phyloP scores from a whole-genome alignment of 331 rosid genomes.

The Telfairia occidentalis region DNA sequence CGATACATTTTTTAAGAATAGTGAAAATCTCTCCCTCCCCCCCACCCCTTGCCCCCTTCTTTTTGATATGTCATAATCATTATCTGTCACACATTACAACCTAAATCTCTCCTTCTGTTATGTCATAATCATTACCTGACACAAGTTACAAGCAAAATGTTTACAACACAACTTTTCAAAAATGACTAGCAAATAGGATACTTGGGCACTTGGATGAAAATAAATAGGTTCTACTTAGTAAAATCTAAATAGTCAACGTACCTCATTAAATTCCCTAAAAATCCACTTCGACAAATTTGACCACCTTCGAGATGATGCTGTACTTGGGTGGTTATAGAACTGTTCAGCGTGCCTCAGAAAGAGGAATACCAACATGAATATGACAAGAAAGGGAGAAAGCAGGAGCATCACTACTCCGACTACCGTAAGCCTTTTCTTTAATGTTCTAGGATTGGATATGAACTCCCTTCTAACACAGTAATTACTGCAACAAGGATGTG shows the following conservation, averaged over 20 bases:
- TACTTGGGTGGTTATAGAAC: conserved; percentile 85
- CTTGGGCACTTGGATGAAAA: not conserved
- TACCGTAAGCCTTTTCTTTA: conserved; percentile 73
- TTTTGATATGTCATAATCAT: not conserved
- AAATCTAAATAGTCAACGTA: conserved; percentile 19
- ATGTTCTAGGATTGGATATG: conserved; percentile 63
- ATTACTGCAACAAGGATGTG: conserved; percentile 42
- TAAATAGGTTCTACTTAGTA: not conserved
- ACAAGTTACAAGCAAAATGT: not conserved
- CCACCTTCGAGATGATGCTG: conserved; percentile 90
- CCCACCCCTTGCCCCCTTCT: not conserved
- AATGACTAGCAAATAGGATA: not conserved
- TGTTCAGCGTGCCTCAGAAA: conserved; percentile 97
- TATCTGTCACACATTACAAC: not conserved
- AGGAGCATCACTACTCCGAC: conserved; percentile 86
- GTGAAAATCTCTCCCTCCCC: not conserved
- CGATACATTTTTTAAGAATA: not conserved
- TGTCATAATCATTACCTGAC: not conserved
- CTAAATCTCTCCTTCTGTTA: not conserved
- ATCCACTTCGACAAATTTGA: conserved; percentile 91
- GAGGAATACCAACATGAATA: conserved; percentile 89
- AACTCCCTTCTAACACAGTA: conserved; percentile 75
- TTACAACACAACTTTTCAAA: not conserved
- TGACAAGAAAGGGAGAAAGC: conserved; percentile 95
- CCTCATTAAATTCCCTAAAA: conserved; percentile 93